Base-by-base conservation (phyloP, 768 basidiomycete genomes). In the Crepidotus variabilis region DNA sequence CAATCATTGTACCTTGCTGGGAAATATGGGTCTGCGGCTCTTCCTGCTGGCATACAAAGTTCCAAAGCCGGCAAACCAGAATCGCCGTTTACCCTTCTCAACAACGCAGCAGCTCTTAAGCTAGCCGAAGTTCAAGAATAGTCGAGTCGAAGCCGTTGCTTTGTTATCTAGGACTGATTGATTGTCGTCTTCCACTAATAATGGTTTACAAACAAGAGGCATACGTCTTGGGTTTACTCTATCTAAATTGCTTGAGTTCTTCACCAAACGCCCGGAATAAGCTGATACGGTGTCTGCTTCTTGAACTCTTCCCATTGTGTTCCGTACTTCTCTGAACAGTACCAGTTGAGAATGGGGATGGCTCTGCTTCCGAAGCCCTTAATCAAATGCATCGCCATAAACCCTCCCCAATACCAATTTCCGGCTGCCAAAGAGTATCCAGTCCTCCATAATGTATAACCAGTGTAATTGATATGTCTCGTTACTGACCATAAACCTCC, bases 1-100 rank as follows among this genome's bases (percentile, higher is more conserved):
- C 82, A 76, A 61, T 77, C 81, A n/a, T 73, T 86, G 5, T 71
- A 72, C 21, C 62, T 72, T 22, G 86, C 83, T 1, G 86, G 87
- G 1, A 70, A 68, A 14, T 67, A 86, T 2, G 87, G 87, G 0
- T 78, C 82, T 0, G 65, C 76, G 0, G 69, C 61, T 0, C 70
- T 90, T 9, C 79, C 83, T 0, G 45, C 16, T 67, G 43, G 59
- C 2, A 34, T 66, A 18, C 78, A 75, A 0, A 65, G 69, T 1
- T 78, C 84, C 2, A 69, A 68, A 13, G 75, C 77, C 62, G 73
- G 58, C 24, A 78, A 73, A 2, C 65, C 67, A 39, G 71, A 71
- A 1, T 66, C 68, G 0, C 65, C 61, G 47, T 88, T 81, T 57
- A 86, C 83, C 0, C n/a, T 82, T n/a, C 74, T 90, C 46, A 65